phyloP scores from a whole-genome alignment of 2,329 filamentous ascomycete species.

The Hymenoscyphus linearis region DNA sequence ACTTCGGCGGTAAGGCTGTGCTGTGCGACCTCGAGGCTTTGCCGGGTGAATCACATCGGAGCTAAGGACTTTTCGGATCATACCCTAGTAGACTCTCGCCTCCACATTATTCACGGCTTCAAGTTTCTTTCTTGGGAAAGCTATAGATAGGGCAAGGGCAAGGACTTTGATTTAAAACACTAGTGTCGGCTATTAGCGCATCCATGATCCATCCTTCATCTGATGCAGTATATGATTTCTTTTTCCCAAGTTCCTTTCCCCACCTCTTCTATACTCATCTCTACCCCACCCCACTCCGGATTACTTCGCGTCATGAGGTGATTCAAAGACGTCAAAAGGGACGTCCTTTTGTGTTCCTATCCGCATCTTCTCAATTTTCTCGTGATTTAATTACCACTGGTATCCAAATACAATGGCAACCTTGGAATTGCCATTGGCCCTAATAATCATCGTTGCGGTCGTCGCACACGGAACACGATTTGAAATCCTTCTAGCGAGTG shows the following conservation, averaged over 20 bases:
- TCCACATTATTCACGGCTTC: not conserved
- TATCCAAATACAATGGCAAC: not conserved
- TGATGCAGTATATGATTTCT: not conserved
- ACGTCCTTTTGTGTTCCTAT: not conserved
- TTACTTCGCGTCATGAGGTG: not conserved
- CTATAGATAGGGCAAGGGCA: not conserved
- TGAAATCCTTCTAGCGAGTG: not conserved
- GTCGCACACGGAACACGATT: slow-evolving; percentile 2
- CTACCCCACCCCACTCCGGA: not conserved
- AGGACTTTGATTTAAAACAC: not conserved
- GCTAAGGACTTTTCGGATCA: slow-evolving; percentile 12
- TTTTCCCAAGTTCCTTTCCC: not conserved
- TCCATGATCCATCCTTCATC: not conserved
- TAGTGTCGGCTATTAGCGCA: not conserved
- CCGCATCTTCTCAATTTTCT: not conserved
- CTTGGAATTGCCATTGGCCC: not conserved
- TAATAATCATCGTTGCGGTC: not conserved
- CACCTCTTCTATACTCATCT: not conserved
- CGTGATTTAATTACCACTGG: not conserved
- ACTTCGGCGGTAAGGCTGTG: slow-evolving; percentile 9
- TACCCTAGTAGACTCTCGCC: slow-evolving; percentile 12
- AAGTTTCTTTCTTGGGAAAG: not conserved
- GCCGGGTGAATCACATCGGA: slow-evolving; percentile 19
- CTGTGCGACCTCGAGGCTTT: slow-evolving; percentile 10
- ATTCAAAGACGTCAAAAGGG: not conserved